These are phyloP conservation scores for Lizanozyma gosingica DNA, from an alignment of 1,139 yeast genomes.

Conservation along the genomic window DNA sequence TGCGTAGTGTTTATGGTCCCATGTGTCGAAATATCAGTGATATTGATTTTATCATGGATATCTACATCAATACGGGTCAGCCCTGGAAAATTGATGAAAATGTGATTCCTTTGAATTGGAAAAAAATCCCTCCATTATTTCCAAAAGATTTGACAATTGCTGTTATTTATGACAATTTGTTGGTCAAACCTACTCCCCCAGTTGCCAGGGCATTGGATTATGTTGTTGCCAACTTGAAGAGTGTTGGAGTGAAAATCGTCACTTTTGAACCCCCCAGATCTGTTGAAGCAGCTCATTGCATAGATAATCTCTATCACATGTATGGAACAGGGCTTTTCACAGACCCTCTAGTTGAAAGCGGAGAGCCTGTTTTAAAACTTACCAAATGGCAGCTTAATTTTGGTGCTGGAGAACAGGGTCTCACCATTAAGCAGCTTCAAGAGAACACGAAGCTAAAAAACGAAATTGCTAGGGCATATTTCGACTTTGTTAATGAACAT, in stretches of 20 bases:
- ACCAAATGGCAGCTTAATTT: conserved; percentile 13
- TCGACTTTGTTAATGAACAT: conserved; percentile 10
- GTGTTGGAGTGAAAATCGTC: conserved; percentile 12
- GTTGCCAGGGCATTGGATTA: conserved; percentile 14
- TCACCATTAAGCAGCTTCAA: conserved; percentile 10
- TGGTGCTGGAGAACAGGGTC: conserved; percentile 10
- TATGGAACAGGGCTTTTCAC: conserved; percentile 4
- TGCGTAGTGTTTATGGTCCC: conserved; percentile 20
- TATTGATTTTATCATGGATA: conserved; percentile 35
- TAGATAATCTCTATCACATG: conserved; percentile 2
- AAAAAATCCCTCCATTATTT: conserved; percentile 20
- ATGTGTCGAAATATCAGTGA: conserved; percentile 35
- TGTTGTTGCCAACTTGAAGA: conserved; percentile 10
- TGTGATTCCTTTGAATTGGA: conserved; percentile 28
- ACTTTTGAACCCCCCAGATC: conserved; percentile 2
- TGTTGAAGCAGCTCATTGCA: conserved; percentile 2
- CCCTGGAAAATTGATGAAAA: conserved; percentile 32
- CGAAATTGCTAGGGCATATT: conserved; percentile 11
- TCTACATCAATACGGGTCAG: conserved; percentile 31
- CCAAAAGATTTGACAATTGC: conserved; percentile 25
- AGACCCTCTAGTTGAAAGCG: conserved; percentile 10
- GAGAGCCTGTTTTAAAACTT: conserved; percentile 12
- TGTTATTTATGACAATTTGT: conserved; percentile 31
- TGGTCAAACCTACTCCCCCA: conserved; percentile 31
- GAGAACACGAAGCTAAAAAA: conserved; percentile 10